Conservation (phyloP, 202 grass and related monocot species). For the Tripidium arundinaceum region DNA sequence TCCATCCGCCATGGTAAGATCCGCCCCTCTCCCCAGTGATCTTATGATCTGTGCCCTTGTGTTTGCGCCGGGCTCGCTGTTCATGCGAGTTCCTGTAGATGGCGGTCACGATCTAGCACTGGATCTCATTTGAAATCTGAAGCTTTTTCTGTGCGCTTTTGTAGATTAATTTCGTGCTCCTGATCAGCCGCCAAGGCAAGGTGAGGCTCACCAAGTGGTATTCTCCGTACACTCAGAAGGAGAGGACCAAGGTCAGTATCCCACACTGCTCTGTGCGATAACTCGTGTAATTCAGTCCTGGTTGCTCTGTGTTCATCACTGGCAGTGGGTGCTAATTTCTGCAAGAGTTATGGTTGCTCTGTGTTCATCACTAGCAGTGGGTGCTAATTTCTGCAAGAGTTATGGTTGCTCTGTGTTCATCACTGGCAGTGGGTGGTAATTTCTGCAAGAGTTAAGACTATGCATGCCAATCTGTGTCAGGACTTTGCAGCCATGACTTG, state of each 20-base stretch:
- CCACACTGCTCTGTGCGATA: neutral
- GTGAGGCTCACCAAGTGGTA: conserved; percentile 98
- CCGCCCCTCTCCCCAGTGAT: neutral
- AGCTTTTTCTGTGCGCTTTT: neutral
- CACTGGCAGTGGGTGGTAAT: neutral
- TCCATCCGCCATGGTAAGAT: conserved; percentile 9
- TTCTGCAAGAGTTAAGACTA: neutral
- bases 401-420: neutral
- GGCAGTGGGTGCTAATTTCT: neutral
- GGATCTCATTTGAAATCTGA: neutral
- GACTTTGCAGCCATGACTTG: neutral
- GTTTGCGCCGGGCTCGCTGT: neutral
- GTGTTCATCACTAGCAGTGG: neutral
- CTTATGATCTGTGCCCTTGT: neutral
- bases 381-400: neutral
- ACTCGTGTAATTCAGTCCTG: neutral
- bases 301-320: neutral
- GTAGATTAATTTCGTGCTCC: conserved; percentile 91
- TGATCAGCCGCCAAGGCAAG: conserved; percentile 90
- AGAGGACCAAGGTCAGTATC: conserved; percentile 77
- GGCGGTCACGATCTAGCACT: neutral
- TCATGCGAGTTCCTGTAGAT: neutral
- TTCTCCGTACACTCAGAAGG: conserved; percentile 89
- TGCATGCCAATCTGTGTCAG: neutral
- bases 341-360: neutral